Evolutionary conservation across 2,329 filamentous ascomycete genomes (phyloP).

Genomic region (Aureobasidium sp.): DNA sequence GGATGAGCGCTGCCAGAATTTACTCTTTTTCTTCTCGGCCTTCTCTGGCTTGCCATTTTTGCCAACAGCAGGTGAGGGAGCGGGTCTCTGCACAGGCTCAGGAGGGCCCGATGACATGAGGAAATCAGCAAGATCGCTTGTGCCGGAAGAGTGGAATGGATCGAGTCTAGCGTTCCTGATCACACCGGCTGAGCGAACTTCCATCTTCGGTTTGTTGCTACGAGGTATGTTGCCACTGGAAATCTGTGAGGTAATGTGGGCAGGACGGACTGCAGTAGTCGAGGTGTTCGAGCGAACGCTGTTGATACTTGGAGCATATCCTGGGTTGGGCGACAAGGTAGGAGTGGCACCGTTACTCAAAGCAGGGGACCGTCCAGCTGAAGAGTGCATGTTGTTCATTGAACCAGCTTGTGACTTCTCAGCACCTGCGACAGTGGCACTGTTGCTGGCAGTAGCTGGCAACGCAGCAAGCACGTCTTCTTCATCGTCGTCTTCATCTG

Average conservation of each 20-base stretch:
- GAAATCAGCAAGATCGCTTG: constrained; percentile 36
- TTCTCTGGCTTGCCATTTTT: constrained; percentile 1
- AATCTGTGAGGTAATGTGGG: constrained; percentile 9
- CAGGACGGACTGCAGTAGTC: constrained; percentile 15
- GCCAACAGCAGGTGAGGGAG: constrained; percentile 11
- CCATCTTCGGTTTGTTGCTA: constrained; percentile 12
- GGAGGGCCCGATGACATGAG: constrained; percentile 31
- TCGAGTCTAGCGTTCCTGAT: constrained; percentile 18
- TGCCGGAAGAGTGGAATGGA: constrained; percentile 21
- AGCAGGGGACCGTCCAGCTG: background rate
- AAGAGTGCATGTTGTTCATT: background rate
- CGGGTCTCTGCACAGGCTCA: constrained; percentile 14
- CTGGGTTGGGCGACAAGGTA: background rate
- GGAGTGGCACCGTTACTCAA: background rate
- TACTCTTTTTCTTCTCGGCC: constrained; percentile 20
- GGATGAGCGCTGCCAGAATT: constrained; percentile 14
- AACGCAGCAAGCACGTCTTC: constrained; percentile 25
- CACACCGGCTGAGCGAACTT: constrained; percentile 16
- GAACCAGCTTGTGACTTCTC: background rate
- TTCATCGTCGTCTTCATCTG: constrained; percentile 40
- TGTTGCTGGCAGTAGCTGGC: constrained; percentile 26
- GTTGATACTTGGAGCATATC: constrained; percentile 10
- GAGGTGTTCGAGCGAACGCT: constrained; percentile 16
- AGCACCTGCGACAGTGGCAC: constrained; percentile 16
- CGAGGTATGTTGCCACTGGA: constrained; percentile 12